A percentile compares a stretch with the other conserved stretches of the same genome.
Evolutionary conservation across 2,329 filamentous ascomycete species (phyloP).

Genomic region (Seiridium unicorne): DNA sequence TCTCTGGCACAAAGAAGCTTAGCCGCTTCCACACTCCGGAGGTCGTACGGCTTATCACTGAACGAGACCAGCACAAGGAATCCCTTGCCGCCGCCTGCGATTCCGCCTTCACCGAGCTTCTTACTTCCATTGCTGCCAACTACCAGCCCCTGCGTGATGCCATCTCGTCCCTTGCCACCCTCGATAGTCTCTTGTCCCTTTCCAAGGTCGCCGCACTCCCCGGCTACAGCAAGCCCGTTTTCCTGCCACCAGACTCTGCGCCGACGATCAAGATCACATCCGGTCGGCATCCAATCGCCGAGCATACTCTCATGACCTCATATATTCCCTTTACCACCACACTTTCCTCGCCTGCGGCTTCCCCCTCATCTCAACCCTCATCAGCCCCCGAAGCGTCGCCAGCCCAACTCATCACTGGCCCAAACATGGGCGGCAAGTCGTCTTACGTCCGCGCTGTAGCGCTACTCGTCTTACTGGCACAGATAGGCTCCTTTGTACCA

Average conservation of each 20-base stretch:
- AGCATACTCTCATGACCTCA: slow-evolving; percentile 77
- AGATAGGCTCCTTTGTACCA: slow-evolving; percentile 92
- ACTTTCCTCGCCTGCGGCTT: slow-evolving; percentile 70
- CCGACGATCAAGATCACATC: slow-evolving; percentile 68
- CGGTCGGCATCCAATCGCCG: slow-evolving; percentile 93
- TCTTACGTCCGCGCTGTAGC: slow-evolving; percentile 92
- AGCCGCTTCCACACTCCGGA: slow-evolving; percentile 94
- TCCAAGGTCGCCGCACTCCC: slow-evolving; percentile 81
- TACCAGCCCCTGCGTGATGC: slow-evolving; percentile 90
- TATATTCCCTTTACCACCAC: slow-evolving; percentile 90
- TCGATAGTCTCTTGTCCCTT: slow-evolving; percentile 88
- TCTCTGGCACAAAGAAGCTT: slow-evolving; percentile 89
- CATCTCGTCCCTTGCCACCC: slow-evolving; percentile 77
- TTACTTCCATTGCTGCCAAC: slow-evolving; percentile 72
- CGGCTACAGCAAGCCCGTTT: slow-evolving; percentile 78
- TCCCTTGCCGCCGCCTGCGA: slow-evolving; percentile 90
- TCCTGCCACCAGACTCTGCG: slow-evolving; percentile 59
- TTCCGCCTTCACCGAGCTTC: slow-evolving; percentile 70
- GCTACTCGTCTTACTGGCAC: slow-evolving; percentile 88
- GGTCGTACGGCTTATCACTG: slow-evolving; percentile 76
- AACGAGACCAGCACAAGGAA: slow-evolving; percentile 94
- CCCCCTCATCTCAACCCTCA: slow-evolving; percentile 63
- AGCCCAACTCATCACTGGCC: slow-evolving; percentile 87
- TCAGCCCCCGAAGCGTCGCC: slow-evolving; percentile 48
- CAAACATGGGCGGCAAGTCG: slow-evolving; percentile 99